Base-by-base conservation (phyloP, 306 rosid species). In the Gynostemma pentaphyllum region DNA sequence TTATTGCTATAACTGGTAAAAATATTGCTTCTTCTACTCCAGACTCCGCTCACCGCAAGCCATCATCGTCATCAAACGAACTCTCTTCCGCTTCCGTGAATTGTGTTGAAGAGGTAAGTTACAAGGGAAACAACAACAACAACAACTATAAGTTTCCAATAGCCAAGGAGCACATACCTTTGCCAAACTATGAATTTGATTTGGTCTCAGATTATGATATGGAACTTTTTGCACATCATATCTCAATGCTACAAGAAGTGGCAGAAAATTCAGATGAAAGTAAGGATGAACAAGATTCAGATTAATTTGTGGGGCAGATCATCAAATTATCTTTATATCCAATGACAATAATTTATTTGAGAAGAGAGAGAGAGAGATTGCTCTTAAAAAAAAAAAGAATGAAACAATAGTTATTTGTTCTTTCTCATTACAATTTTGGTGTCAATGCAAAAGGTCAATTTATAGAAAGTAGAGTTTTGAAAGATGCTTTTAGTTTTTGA, bases 141-240 rank as follows among this genome's bases (percentile, higher is more conserved):
- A 34, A 56, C 45, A 56, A 56, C 45, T 56, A 56, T 12, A 24
- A 28, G 3, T 23, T 71, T 10, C 64, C 18, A 34, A 39, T 18
- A n/a, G 23, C 2, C 32, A 57, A 27, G 18, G 48, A 39, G 49
- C 21, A 9, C 23, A 37, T 36, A 53, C 39, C 71, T 2, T 44
- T 56, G 45, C 72, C 64, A 3, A 69, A 70, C 3, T 66, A 66
- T 26, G 81, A 80, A 40, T 66, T 64, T 37, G 78, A 80, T 62
- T 47, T 79, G 36, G 26, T 69, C 26, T 13, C 44, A 19, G 68
- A 60, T 57, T 71, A 68, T 28, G 78, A 72, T 11, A 37, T 77
- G 49, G 76, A 73, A 4, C 64, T 85, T 69, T 70, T 75, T 37
- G 74, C 61, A 10, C 54, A 22, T 46, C 85, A 75, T 68, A 55